Conservation (phyloP, 768 basidiomycete genomes). For the Boletus rubropictus region DNA sequence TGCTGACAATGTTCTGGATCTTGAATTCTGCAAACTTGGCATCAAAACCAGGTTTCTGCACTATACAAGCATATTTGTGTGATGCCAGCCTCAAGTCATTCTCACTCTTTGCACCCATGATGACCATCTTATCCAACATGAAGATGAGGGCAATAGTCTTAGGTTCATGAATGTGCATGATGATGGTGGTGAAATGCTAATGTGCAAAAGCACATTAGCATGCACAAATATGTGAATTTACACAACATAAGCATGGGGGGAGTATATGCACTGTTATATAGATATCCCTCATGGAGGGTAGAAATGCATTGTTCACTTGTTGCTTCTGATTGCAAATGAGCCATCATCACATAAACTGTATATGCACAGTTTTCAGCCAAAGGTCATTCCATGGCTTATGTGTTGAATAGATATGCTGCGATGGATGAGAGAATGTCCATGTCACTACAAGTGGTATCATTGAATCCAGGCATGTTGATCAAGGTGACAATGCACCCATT, state of each 20-base stretch:
- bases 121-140: constrained; percentile 99
- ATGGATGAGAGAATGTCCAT: constrained; percentile 48
- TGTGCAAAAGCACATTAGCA: constrained; percentile 59
- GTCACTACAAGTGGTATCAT: constrained; percentile 47
- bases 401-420: constrained; percentile 34
- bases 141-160: constrained; percentile 99
- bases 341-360: too few relatives aligned
- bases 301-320: too few relatives aligned
- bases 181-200: constrained; percentile 99
- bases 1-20: constrained; percentile 98
- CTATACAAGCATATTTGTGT: constrained; percentile 97
- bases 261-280: too few relatives aligned
- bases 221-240: constrained; percentile 35
- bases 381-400: constrained; percentile 14
- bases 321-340: too few relatives aligned
- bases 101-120: constrained; percentile 98
- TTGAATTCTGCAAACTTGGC: constrained; percentile 99
- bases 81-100: constrained; percentile 96
- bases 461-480: constrained; percentile 60
- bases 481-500: constrained; percentile 42
- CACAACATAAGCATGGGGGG: too few relatives aligned
- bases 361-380: neutral
- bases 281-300: too few relatives aligned
- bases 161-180: constrained; percentile 99
- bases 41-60: constrained; percentile 98